Evolutionary conservation across 345 rosid genomes (phyloP), one percentile per base, ranked within the genome.

Genomic region (Murraya koenigii): DNA sequence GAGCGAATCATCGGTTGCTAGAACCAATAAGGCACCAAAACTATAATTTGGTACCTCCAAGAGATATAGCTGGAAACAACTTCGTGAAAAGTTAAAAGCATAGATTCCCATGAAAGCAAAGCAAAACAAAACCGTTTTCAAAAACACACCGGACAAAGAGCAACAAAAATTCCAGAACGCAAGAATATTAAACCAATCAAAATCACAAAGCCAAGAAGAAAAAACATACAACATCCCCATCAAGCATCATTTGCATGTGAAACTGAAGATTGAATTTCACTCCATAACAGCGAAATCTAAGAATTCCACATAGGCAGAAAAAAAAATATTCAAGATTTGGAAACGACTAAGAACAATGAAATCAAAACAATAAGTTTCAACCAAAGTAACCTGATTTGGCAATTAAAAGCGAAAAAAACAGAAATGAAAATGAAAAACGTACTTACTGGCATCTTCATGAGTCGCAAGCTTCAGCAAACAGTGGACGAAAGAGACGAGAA

Each of bases 361-460:
- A 72, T 41, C 28, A 52, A 11, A 66, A 30, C 61, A 82, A 86
- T 63, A 47, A 82, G 78, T 20, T 49, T 35, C 33, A 30, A 78
- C 32, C 33, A 52, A 38, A 66, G 49, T 58, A 69, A 58, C 78
- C 77, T 72, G 82, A 82, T 81, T 86, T 81, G 68, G 73, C 36
- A 70, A 52, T 30, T 39, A 54, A 7, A 60, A 35, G 15, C 47
- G 14, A 2, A 78, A 5, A 5, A 52, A 22, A n/a, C 79, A 79
- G 77, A 69, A 78, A 52, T 3, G 66, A 55, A 33, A 67, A 71
- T 36, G 83, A 80, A 87, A 84, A 88, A 93, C 99, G 93, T 95
- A 95, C 99, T 95, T 95, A 95, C 99, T 92, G 93, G 99, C 97
- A 93, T 91, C 97, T 91, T 92, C 97, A 83, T 91, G 86, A 78